Evolutionary conservation across 2,329 filamentous ascomycete genomes (phyloP), one percentile per base, ranked within the genome.

Genomic region (Verticillium klebahnii): DNA sequence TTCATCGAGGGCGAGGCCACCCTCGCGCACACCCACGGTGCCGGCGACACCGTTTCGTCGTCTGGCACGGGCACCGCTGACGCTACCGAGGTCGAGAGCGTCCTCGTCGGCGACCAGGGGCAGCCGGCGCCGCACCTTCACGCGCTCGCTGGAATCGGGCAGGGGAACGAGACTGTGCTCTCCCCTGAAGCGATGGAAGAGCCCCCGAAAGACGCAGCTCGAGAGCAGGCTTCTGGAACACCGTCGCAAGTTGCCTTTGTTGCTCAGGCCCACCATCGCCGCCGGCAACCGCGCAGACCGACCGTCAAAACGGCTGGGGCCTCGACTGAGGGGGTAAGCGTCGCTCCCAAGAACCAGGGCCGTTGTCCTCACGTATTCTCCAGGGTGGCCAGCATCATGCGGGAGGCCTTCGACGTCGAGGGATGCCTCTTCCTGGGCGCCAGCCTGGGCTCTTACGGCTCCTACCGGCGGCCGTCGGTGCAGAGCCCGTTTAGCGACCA

Each of bases 361-460:
- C 63, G 60, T 17, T 57, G 59, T 5, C 52, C 59, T 37, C 60
- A 69, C 6, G 66, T 80, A 2, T 80, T 81, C 57, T 74, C 75
- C 0, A 78, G 76, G 23, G 80, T 80, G 8, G 76, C 80, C 14
- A 74, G 74, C 25, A 70, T 82, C 2, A 71, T 82, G 8, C 68
- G 75, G 1, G 71, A 79, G 34, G 74, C 77, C 0, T 68, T 81
- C 3, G 75, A 77, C 15, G 71, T 76, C 0, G 64, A 66, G 7
- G 64, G 64, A 6, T 60, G 59, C 4, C 40, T 66, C 4, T 66
- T 66, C 29, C 61, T 65, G 0, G 64, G 65, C 36, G 64, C 63
- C 1, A 69, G 65, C n/a, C 66, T 73, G 15, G 66, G 64, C 2
- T 67, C 69, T 0, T 72, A 36, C 4, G 11, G 11, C 34, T 36